These are phyloP conservation scores for Mitragyna speciosa DNA, from an alignment of 257 asterid species.

Conservation along the genomic window DNA sequence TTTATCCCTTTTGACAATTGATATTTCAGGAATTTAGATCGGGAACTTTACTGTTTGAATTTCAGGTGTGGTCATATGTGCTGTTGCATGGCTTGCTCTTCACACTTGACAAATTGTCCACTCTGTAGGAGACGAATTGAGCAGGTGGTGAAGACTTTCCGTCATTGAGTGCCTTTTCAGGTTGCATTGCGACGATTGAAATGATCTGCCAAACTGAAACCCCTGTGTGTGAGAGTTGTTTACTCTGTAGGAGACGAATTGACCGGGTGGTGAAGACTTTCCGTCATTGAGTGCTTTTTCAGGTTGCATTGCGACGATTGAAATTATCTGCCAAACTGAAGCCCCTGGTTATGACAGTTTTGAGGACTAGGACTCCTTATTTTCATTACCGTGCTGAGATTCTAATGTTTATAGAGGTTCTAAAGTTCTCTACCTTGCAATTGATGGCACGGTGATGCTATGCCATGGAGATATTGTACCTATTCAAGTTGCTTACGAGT, in stretches of 20 bases:
- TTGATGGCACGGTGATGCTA: background rate
- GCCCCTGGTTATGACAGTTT: background rate
- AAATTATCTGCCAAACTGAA: background rate
- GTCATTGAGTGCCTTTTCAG: constrained; percentile 50
- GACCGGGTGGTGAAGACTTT: constrained; percentile 82
- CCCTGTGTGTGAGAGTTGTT: constrained; percentile 36
- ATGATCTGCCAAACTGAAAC: background rate
- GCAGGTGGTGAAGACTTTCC: constrained; percentile 78
- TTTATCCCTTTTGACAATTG: background rate
- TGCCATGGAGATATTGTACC: background rate
- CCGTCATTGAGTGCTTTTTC: constrained; percentile 54
- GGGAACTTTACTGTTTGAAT: constrained; percentile 22
- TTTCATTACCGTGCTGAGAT: background rate
- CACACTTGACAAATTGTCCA: constrained; percentile 88
- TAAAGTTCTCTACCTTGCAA: background rate
- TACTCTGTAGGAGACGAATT: constrained; percentile 80
- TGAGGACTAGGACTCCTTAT: background rate
- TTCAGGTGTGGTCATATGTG: constrained; percentile 99
- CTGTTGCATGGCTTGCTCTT: constrained; percentile 83
- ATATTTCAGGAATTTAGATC: background rate
- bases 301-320: constrained; percentile 7
- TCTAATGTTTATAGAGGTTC: no score
- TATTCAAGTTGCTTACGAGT: background rate
- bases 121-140: constrained; percentile 84
- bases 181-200: constrained; percentile 5